Evolutionary conservation across 108 stramenopile genomes (phyloP).

Genomic region (Skeletonema potamos): DNA sequence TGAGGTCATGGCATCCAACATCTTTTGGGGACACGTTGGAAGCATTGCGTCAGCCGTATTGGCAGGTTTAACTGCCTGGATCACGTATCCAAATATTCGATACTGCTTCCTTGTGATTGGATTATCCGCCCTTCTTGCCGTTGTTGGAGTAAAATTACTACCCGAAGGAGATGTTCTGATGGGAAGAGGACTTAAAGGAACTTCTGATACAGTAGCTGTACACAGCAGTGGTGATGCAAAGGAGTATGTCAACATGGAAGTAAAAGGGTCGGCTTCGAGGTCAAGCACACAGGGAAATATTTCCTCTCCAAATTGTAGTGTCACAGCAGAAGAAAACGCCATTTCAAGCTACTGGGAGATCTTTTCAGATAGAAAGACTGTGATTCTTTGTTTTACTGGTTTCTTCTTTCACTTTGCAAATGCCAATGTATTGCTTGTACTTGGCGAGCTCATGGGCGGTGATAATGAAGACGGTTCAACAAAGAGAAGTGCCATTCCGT

Average conservation of each 20-base stretch:
- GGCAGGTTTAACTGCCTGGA: conserved; percentile 68
- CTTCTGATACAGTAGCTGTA: neutral
- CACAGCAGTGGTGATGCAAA: conserved; percentile 2
- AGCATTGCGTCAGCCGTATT: conserved; percentile 69
- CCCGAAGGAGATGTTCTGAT: conserved; percentile 78
- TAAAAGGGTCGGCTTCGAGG: neutral
- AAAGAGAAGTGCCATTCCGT: conserved; percentile 74
- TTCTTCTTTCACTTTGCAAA: conserved; percentile 92
- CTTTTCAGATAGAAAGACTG: conserved; percentile 65
- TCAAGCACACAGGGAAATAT: neutral
- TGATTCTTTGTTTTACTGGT: conserved; percentile 78
- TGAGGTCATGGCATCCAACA: conserved; percentile 79
- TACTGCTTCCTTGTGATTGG: conserved; percentile 87
- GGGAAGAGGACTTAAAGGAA: conserved; percentile 73
- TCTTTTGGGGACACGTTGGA: conserved; percentile 85
- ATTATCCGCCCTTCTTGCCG: conserved; percentile 64
- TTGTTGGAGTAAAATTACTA: conserved; percentile 62
- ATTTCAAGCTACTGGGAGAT: conserved; percentile 71
- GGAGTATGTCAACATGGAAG: conserved; percentile 39
- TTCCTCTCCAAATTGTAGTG: neutral
- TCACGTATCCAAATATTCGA: conserved; percentile 77
- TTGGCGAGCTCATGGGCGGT: conserved; percentile 89
- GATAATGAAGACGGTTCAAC: conserved; percentile 71
- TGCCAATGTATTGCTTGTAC: conserved; percentile 84
- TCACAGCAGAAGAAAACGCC: neutral